Base-by-base conservation (phyloP, 140 eudicot species). In the Ambrosia hybrid region DNA sequence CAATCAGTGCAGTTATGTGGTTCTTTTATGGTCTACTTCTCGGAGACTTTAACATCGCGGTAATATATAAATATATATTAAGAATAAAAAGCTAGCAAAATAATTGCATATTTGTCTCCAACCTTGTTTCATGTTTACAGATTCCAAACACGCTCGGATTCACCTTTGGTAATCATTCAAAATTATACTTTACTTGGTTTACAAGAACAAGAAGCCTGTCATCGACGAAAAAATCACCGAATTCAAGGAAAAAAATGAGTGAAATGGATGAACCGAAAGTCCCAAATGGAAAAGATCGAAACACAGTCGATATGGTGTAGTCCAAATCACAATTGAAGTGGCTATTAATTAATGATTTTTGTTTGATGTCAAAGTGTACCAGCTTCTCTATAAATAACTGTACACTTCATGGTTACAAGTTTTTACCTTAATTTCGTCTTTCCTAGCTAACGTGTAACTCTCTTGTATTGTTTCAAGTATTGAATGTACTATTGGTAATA, bases 81-180 rank as follows among this genome's bases (percentile, higher is more conserved):
- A 53, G 45, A 4, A 4, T 15, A n/a, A 70, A 70, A 9, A 55
- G 3, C 51, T 10, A 59, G 21, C 37, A 7, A 3, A 37, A 51
- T 26, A 41, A 41, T 64, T 52, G 10, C 65, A 17, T 46, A 21
- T 4, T 57, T 48, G 4, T 9, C 34, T 55, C 4, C n/a, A 39
- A 10, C 30, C 43, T 11, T 13, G 14, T 36, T 43, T 71, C 21
- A 37, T 45, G 48, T 62, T 63, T 57, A 34, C 73, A 89, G 96
- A 79, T 89, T 26, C 96, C 96, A 17, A 89, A 89, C 36, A 84
- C 86, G 15, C 80, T 89, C 21, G 96, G 96, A n/a, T 89, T 89
- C 71, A 51, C 70, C 58, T 84, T 89, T 21, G 96, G 96, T 15
- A n/a, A 70, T 86, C 51, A n/a, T 85, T 12, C 96, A n/a, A 89